These are phyloP conservation scores for Cajanus cajan DNA, from an alignment of 306 rosid genomes.

Conservation along the genomic window DNA sequence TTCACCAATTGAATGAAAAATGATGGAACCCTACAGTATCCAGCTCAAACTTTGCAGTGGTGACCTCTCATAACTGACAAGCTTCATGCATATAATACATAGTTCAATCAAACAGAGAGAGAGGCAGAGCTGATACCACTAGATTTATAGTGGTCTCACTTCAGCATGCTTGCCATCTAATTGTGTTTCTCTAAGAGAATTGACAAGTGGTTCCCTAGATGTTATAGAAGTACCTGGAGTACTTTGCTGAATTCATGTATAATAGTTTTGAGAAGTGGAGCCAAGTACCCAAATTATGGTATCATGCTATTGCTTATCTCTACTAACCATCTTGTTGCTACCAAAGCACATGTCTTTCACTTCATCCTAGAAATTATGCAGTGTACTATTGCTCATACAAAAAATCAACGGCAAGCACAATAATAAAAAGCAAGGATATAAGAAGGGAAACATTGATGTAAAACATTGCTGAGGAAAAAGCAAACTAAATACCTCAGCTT, in stretches of 20 bases:
- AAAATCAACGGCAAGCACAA: neutral
- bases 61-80: neutral
- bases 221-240: neutral
- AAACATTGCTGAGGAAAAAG: neutral
- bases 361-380: neutral
- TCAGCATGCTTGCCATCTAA: neutral
- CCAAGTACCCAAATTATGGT: neutral
- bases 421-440: neutral
- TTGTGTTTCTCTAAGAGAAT: neutral
- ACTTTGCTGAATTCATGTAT: neutral
- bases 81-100: neutral
- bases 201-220: neutral
- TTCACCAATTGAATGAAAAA: neutral
- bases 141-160: neutral
- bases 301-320: neutral
- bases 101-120: neutral
- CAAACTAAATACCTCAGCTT: constrained; percentile 65
- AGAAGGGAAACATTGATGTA: neutral
- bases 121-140: neutral
- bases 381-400: neutral
- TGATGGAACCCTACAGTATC: neutral
- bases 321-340: neutral
- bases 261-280: neutral
- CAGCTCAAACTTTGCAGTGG: neutral
- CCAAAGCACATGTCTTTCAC: neutral